Evolutionary conservation across 495 filamentous ascomycete genomes (phyloP).

Genomic region (Pyronema domesticum): DNA sequence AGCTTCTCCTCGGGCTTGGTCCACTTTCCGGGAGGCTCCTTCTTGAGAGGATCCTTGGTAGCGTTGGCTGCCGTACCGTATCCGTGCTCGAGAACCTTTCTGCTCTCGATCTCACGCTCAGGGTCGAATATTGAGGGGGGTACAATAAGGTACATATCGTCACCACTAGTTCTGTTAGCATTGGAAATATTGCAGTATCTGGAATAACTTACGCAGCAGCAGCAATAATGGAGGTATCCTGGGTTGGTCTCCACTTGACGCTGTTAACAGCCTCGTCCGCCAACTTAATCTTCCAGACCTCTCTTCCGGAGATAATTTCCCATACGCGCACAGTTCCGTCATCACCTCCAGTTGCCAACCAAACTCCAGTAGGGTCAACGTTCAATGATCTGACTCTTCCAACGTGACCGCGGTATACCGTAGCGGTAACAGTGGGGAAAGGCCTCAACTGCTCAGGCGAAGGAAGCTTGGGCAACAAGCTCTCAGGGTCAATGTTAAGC

Average conservation of each 20-base stretch:
- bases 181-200: background rate
- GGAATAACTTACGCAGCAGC: slow-evolving; percentile 38
- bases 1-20: slow-evolving; percentile 53
- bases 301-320: slow-evolving; percentile 72
- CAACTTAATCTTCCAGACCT: slow-evolving; percentile 68
- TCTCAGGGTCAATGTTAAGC: slow-evolving; percentile 90
- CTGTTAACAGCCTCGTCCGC: slow-evolving; percentile 68
- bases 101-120: slow-evolving; percentile 52
- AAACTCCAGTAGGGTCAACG: slow-evolving; percentile 58
- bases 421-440: slow-evolving; percentile 75
- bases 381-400: slow-evolving; percentile 70
- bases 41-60: slow-evolving; percentile 43
- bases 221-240: slow-evolving; percentile 62
- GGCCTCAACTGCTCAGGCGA: slow-evolving; percentile 80
- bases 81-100: slow-evolving; percentile 63
- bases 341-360: slow-evolving; percentile 80
- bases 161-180: slow-evolving; percentile 31
- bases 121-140: slow-evolving; percentile 49
- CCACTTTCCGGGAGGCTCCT: slow-evolving; percentile 65
- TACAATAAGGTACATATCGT: slow-evolving; percentile 67
- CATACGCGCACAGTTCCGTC: slow-evolving; percentile 85
- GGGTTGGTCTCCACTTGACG: slow-evolving; percentile 76
- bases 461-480: slow-evolving; percentile 84
- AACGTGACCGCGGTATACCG: slow-evolving; percentile 70
- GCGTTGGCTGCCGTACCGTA: slow-evolving; percentile 70